phyloP scores from a whole-genome alignment of 192 early-diverging fungal genomes.

The Diversispora epigaea region DNA sequence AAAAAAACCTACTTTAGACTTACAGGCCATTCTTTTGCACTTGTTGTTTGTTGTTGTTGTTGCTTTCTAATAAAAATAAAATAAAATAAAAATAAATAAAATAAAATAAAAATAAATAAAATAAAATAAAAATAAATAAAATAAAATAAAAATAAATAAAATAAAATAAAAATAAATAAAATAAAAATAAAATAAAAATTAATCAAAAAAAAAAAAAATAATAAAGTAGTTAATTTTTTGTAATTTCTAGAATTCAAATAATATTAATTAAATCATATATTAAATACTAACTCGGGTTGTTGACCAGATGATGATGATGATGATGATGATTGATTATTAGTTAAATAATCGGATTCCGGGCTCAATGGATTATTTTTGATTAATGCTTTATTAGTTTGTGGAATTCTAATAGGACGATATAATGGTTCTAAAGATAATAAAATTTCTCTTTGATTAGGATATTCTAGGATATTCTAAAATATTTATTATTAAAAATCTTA shows the following conservation, averaged over 20 bases:
- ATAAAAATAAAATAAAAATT: too few species aligned
- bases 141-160: too few species aligned
- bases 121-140: too few species aligned
- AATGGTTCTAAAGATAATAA: constrained; percentile 9
- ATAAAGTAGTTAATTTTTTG: too few species aligned
- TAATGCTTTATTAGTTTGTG: constrained; percentile 5
- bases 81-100: too few species aligned
- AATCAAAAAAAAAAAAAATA: too few species aligned
- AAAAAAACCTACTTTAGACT: constrained; percentile 22
- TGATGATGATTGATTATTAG: background rate
- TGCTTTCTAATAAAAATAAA: too few species aligned
- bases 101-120: too few species aligned
- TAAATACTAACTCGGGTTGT: background rate
- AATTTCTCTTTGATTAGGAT: background rate
- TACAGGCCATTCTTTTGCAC: constrained; percentile 23
- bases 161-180: too few species aligned
- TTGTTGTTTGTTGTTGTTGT: background rate
- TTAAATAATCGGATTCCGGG: background rate
- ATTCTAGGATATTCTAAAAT: background rate
- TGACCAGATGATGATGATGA: background rate
- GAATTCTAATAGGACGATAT: constrained; percentile 15
- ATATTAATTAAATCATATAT: background rate
- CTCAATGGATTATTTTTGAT: constrained; percentile 4
- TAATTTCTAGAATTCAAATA: too few species aligned
- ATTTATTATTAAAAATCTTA: background rate